Base-by-base conservation (phyloP, 345 rosid species). In the Syzygium aromaticum region DNA sequence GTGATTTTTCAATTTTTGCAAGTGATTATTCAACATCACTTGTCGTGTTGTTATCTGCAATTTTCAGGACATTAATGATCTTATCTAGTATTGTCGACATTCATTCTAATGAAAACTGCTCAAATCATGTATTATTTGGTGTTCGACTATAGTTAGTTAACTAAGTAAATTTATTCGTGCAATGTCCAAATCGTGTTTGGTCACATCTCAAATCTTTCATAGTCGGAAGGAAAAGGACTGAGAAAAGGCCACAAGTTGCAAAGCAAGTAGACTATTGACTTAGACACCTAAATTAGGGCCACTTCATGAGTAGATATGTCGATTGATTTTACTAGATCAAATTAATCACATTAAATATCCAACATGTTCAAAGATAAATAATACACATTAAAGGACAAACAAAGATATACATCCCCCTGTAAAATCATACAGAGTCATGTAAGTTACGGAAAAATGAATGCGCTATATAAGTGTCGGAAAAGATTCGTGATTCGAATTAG, bases 31-130 rank as follows among this genome's bases (percentile, higher is more conserved):
- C 17, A 17, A 61, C 19, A 61, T 12, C 38, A 7, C 73, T 61
- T 30, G 1, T n/a, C 19, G 0, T 16, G 6, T n/a, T 13, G 33
- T n/a, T 0, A n/a, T n/a, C 1, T 14, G 9, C 14, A n/a, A n/a
- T n/a, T n/a, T n/a, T 61, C 38, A 61, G n/a, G 73, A 61, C 38
- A n/a, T 61, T 3, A 61, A 61, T 61, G 73, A 61, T n/a, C 38
- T 61, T n/a, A 61, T 61, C 33, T 1, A n/a, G 33, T 61, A 61
- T n/a, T 61, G 9, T 61, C 9, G 10, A 8, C 38, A n/a, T 61
- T 61, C 33, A 6, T n/a, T n/a, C 33, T 3, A 1, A 61, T 1
- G 0, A 33, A 7, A n/a, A n/a, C 38, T 6, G 6, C 38, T 61
- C 19, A 3, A n/a, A n/a, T 3, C 33, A 6, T 6, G 38, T 52